Base-by-base conservation (phyloP, 306 rosid species). In the Coriaria nepalensis region DNA sequence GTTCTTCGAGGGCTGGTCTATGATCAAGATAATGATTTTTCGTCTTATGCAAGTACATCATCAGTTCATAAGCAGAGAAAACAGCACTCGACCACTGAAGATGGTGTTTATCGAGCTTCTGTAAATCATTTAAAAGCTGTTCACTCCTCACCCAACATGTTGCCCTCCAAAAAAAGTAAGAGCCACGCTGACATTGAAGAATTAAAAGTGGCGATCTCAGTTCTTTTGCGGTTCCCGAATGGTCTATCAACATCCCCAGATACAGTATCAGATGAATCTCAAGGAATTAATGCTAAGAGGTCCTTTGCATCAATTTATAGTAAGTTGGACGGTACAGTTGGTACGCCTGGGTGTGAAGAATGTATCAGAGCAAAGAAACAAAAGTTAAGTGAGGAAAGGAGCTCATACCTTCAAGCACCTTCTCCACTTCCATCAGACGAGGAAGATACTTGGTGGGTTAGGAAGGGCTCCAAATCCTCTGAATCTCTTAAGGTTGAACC, bases 301-400 rank as follows among this genome's bases (percentile, higher is more conserved):
- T 67, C 83, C 40, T 56, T 43, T 53, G 71, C 43, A 50, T 70
- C 82, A 54, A 60, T 40, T 14, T 53, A 15, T 71, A 70, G 61
- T 63, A 81, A 81, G 72, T 52, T 67, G 63, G 85, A 84, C 51
- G 51, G 54, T 6, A 76, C 69, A 69, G 95, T 81, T 56, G 81
- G 65, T 56, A 81, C 95, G 46, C 82, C 87, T 63, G 87, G 98
- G 29, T 90, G 98, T 71, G 98, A 90, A 68, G 94, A 90, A 65
- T 90, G 98, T 66, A 81, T 60, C 61, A 79, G 72, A 75, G 73
- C 76, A 47, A 90, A 90, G 80, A 81, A 83, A 54, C 95, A 68
- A 66, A 90, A 81, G 59, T 35, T 75, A 47, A 78, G 74, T 12
- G 92, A 79, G n/a, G 92, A 79, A 61, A 77, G 81, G 68, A 77